These are phyloP conservation scores for Blastocystis sp. DNA, from an alignment of 352 stramenopile species.

Conservation along the genomic window DNA sequence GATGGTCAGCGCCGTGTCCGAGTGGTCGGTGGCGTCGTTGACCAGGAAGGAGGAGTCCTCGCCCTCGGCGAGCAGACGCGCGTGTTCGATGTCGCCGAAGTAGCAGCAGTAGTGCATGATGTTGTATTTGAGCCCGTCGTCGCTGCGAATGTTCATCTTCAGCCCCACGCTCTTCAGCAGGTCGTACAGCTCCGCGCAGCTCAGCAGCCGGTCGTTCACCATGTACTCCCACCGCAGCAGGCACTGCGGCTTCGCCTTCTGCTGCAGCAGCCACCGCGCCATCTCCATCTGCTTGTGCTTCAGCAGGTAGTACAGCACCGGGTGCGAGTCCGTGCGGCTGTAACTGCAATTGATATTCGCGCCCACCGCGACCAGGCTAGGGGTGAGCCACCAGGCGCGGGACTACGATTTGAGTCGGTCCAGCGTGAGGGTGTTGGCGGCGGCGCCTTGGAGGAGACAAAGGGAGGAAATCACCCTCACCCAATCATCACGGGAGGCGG, in stretches of 20 bases:
- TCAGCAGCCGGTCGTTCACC: slow-evolving; percentile 22
- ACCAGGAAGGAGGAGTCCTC: neutral
- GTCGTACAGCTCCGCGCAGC: neutral
- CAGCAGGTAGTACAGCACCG: slow-evolving; percentile 23
- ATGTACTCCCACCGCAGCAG: slow-evolving; percentile 67
- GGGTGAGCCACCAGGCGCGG: neutral
- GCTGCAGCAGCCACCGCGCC: slow-evolving; percentile 30
- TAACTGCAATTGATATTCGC: slow-evolving; percentile 55
- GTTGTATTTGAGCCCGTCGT: slow-evolving; percentile 52
- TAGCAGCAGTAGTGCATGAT: slow-evolving; percentile 60
- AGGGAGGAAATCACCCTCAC: slow-evolving; percentile 31
- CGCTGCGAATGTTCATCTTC: neutral
- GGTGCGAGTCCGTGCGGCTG: neutral
- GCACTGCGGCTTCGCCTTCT: slow-evolving; percentile 35
- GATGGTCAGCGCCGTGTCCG: slow-evolving; percentile 62
- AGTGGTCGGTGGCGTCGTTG: slow-evolving; percentile 37
- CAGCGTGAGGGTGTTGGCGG: neutral
- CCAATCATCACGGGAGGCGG: slow-evolving; percentile 34
- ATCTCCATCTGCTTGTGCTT: neutral
- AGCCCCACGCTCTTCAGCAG: neutral
- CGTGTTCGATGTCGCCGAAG: slow-evolving; percentile 10
- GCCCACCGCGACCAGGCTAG: slow-evolving; percentile 30
- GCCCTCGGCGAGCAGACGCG: neutral
- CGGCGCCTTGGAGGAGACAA: slow-evolving; percentile 21
- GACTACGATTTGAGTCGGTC: neutral